Percentiles rank a stretch among this genome's conserved stretches.
phyloP scores from a whole-genome alignment of 768 basidiomycete genomes.

The Kwoniella dendrophila region DNA sequence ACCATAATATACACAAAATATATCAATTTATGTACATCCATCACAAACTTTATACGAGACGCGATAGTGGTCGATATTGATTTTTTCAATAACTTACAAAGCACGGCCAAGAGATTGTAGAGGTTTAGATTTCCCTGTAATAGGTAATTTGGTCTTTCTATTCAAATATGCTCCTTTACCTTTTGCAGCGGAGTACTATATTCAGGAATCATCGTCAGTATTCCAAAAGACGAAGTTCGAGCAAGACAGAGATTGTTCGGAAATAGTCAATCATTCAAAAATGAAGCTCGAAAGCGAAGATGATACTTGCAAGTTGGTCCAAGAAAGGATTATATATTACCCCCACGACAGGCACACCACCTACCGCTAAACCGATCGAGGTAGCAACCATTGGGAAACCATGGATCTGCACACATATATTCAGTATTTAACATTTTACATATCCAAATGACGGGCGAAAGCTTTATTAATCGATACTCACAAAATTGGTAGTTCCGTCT shows the following conservation, averaged over 20 bases:
- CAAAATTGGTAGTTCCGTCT: constrained; percentile 54
- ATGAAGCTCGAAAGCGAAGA: background rate
- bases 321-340: constrained; percentile 94
- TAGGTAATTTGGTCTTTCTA: constrained; percentile 66
- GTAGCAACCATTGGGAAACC: constrained; percentile 79
- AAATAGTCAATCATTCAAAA: background rate
- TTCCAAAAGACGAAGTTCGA: background rate
- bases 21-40: background rate
- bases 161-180: constrained; percentile 79
- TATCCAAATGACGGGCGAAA: background rate
- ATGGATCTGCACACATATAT: constrained; percentile 48
- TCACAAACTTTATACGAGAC: background rate
- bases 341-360: constrained; percentile 78
- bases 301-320: constrained; percentile 67
- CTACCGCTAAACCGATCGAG: constrained; percentile 85
- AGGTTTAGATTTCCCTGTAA: constrained; percentile 61
- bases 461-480: constrained; percentile 15
- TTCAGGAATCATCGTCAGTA: too few species aligned
- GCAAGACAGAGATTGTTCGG: background rate
- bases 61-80: too few species aligned
- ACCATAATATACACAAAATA: background rate
- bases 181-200: constrained; percentile 70
- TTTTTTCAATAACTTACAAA: too few species aligned
- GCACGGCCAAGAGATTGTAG: constrained; percentile 71
- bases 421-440: background rate